Evolutionary conservation across 306 rosid species (phyloP), one percentile per base, ranked within the genome.

Genomic region (Dryas octopetala): DNA sequence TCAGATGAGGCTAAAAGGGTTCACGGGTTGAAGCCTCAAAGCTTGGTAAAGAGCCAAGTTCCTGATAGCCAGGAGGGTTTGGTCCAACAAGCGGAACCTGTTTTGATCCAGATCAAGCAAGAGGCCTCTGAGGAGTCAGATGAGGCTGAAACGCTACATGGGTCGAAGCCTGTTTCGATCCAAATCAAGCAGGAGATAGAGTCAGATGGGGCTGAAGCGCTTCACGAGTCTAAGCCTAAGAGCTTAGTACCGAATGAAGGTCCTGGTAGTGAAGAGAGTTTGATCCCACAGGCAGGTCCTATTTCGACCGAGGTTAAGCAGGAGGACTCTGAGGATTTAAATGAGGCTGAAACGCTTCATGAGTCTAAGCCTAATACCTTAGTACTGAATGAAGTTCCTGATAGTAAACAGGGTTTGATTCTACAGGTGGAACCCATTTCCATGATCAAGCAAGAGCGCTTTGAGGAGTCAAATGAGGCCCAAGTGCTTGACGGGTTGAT

Each of bases 391-490:
- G 80, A 71, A 54, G 17, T 9, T 55, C 45, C 54, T 10, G 74
- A 28, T 43, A 9, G 48, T 8, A 17, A 55, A 32, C 41, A 59
- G 43, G 3, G 15, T 28, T 41, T 12, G 19, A 6, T 2, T 7
- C 45, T 6, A 61, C 46, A 61, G 66, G 74, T 16, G 67, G 67
- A 62, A 9, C 67, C 67, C 11, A 40, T 62, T 62, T 62, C 67
- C 11, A 62, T 47, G 17, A 65, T 65, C n/a, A 13, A 13, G 51
- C 28, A 44, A 17, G 67, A 62, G 11, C 47, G 40, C 2, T 38
- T 13, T 3, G 67, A 14, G 11, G 17, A 40, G 10, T 40, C 53
- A 11, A 11, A 5, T 3, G 23, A 62, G 14, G 23, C 23, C 23
- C 23, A 23, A 23, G 23, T 23, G 23, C 23, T 23, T 23, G 0